Evolutionary conservation across 331 rosid genomes (phyloP).

Genomic region (Rhamnella rubrinervis): DNA sequence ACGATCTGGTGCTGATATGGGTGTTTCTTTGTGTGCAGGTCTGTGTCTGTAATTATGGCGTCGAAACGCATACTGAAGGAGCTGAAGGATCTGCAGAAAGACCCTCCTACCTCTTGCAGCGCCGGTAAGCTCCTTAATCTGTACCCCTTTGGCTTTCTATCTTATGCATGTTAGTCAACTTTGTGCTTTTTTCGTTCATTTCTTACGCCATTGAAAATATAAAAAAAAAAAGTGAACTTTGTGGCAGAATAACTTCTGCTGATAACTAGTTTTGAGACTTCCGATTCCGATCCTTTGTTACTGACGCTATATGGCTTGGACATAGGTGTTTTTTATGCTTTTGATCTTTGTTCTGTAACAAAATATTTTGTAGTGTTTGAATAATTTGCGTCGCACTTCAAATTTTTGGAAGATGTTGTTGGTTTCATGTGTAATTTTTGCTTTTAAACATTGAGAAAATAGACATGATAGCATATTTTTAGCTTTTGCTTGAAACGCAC

Average conservation of each 20-base stretch:
- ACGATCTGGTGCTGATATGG: conserved; percentile 29
- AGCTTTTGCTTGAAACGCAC: background rate
- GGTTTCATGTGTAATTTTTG: no score
- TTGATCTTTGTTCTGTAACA: no score
- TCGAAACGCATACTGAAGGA: conserved; percentile 78
- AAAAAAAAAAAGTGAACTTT: background rate
- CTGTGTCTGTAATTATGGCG: conserved; percentile 48
- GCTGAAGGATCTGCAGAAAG: conserved; percentile 87
- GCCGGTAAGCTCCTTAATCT: conserved; percentile 47
- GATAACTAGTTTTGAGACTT: background rate
- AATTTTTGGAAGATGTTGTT: conserved; percentile 9
- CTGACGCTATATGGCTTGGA: background rate
- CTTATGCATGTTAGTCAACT: background rate
- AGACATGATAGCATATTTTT: background rate
- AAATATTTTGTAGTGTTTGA: no score
- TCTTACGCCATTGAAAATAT: background rate
- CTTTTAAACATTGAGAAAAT: conserved; percentile 1
- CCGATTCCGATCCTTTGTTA: background rate
- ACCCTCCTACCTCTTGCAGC: conserved; percentile 74
- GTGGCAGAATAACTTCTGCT: background rate
- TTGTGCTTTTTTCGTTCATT: background rate
- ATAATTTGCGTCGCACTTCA: no score
- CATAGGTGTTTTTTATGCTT: background rate
- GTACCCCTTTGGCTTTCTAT: background rate
- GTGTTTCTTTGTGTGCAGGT: background rate